Conservation (phyloP, 2,329 filamentous ascomycete genomes). For the Talaromyces albobiverticillius region DNA sequence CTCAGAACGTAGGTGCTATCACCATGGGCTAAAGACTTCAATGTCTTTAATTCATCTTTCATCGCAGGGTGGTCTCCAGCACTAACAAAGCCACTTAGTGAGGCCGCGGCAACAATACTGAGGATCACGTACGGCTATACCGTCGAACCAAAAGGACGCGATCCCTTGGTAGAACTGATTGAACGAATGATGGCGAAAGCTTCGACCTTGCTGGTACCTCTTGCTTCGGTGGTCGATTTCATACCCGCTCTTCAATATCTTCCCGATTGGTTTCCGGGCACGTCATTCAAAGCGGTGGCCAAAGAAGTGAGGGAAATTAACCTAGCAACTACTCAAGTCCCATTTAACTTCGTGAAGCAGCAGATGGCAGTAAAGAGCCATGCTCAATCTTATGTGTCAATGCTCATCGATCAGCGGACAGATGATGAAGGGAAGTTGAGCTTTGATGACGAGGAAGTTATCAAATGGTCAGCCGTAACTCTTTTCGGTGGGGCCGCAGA, state of each 20-base stretch:
- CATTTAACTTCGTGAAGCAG: conserved; percentile 42
- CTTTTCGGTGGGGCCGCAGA: not conserved
- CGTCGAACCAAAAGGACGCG: conserved; percentile 33
- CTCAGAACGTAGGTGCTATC: no score
- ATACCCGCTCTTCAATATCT: conserved; percentile 9
- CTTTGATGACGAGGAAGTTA: conserved; percentile 28
- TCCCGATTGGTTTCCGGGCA: conserved; percentile 14
- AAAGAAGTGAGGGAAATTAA: conserved; percentile 33
- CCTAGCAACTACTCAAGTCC: conserved; percentile 30
- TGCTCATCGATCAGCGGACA: conserved; percentile 16
- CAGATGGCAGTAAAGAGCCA: conserved; percentile 31
- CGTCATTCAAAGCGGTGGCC: conserved; percentile 25
- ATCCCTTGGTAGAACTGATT: conserved; percentile 45
- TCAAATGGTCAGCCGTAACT: conserved; percentile 40
- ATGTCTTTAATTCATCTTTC: no score
- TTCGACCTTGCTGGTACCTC: no score
- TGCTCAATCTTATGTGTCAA: conserved; percentile 36
- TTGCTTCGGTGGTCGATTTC: not conserved
- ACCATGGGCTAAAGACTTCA: no score
- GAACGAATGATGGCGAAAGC: no score
- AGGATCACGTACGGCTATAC: conserved; percentile 48
- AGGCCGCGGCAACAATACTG: conserved; percentile 41
- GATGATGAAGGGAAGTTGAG: conserved; percentile 27
- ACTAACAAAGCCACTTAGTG: conserved; percentile 39
- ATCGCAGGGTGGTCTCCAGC: no score